Percentiles rank a stretch among this genome's conserved stretches.
Conservation (phyloP, 129 eudicot species). For the Oenanthe sinensis region DNA sequence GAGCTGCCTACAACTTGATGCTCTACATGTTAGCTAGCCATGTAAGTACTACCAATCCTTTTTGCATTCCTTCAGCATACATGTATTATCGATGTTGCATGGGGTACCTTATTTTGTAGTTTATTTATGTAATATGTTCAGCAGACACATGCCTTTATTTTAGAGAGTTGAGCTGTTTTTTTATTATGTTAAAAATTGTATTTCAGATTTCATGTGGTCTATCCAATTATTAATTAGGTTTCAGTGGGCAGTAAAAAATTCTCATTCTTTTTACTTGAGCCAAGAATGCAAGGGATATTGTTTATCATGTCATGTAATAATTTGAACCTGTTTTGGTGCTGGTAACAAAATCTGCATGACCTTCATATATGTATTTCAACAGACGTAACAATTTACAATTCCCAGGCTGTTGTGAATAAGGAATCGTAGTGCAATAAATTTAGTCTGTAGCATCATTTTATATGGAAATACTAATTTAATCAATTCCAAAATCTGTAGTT, state of each 20-base stretch:
- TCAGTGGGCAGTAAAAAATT: background rate
- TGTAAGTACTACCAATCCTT: slow-evolving; percentile 30
- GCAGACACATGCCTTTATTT: background rate
- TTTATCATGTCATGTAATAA: background rate
- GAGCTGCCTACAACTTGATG: slow-evolving; percentile 90
- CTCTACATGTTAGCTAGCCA: slow-evolving; percentile 90
- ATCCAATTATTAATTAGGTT: background rate
- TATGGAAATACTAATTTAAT: no score
- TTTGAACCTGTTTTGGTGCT: background rate
- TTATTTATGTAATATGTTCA: background rate
- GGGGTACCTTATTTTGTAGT: background rate
- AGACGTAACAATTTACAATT: no score
- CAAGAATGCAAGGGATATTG: background rate
- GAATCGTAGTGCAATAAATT: background rate
- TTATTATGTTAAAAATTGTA: background rate
- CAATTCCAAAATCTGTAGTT: background rate
- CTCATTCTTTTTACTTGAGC: background rate
- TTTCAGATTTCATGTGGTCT: background rate
- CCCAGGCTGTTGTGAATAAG: background rate
- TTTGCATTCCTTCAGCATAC: background rate
- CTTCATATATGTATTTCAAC: background rate
- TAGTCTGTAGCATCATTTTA: background rate
- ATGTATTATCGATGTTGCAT: background rate
- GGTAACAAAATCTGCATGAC: background rate
- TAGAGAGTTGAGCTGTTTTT: background rate